Base-by-base conservation (phyloP, 106 monocot genomes). In the Allium sativum region DNA sequence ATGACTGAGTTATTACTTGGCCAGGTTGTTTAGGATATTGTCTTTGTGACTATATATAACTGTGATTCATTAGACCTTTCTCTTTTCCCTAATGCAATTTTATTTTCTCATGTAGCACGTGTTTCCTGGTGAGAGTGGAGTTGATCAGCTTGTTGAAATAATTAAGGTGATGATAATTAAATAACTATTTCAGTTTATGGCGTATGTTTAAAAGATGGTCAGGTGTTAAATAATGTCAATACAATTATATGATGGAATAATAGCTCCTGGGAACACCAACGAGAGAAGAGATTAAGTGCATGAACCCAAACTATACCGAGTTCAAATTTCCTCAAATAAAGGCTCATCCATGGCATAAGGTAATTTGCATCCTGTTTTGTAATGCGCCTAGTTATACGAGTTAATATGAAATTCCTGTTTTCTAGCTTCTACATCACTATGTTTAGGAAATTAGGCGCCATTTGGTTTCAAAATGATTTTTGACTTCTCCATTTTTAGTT, bases 271-370 rank as follows among this genome's bases (percentile, higher is more conserved):
- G 77, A 11, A 77, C 77, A 12, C 77, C 77, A 53, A 77, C 77
- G 11, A 54, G 77, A 42, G 77, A 77, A 56, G 77, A 77, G 66
- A 77, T 77, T 9, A 71, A 71, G 53, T 77, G 77, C 59, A 77
- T 77, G 77, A 77, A 77, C 42, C 77, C 77, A 47, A 71, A 77
- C 52, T 77, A 77, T 59, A 77, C 77, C 7, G 71, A 77, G 66
- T 77, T 77, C 17, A 77, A 67, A 16, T 77, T 77, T 48, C 77
- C 77, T 19, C 71, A 77, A 31, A 77, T 77, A 21, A 77, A 77
- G 65, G 77, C 77, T 55, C 71, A 70, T 60, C 77, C 77, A 21
- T 77, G 77, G 77, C 77, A 77, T 18, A 77, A 71, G 66, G 77
- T 77, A 65, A 18, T 44, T 40, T 17, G 18, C 42, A 60, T 17